Evolutionary conservation across 1,139 yeast species (phyloP).

Genomic region (Sugiyamaella japonica): DNA sequence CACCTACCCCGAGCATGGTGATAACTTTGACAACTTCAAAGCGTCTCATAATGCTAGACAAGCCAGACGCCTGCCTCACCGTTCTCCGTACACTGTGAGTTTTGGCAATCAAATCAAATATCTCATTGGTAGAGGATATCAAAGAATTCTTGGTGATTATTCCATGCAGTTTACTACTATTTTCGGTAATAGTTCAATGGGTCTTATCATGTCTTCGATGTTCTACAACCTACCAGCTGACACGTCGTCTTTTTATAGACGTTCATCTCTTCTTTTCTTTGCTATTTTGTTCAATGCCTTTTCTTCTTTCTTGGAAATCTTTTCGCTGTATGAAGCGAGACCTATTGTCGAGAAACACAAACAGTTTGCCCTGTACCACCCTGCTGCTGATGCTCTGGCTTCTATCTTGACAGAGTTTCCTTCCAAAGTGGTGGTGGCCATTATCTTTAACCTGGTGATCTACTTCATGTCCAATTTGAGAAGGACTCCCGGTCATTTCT

Average conservation of each 20-base stretch:
- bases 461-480: slow-evolving; percentile 71
- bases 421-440: slow-evolving; percentile 53
- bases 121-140: slow-evolving; percentile 59
- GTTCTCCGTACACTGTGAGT: slow-evolving; percentile 66
- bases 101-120: slow-evolving; percentile 64
- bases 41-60: slow-evolving; percentile 56
- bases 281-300: slow-evolving; percentile 77
- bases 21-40: slow-evolving; percentile 40
- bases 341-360: slow-evolving; percentile 80
- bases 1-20: slow-evolving; percentile 32
- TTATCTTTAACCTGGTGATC: slow-evolving; percentile 59
- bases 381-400: slow-evolving; percentile 75
- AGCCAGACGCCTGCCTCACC: slow-evolving; percentile 52
- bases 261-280: slow-evolving; percentile 75
- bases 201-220: slow-evolving; percentile 69
- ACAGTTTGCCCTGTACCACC: slow-evolving; percentile 71
- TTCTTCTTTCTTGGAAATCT: slow-evolving; percentile 70
- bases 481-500: slow-evolving; percentile 66
- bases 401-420: slow-evolving; percentile 70
- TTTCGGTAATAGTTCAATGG: slow-evolving; percentile 69
- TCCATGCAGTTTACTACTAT: slow-evolving; percentile 61
- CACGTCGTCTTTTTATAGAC: slow-evolving; percentile 59
- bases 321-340: slow-evolving; percentile 69
- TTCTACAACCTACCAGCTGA: slow-evolving; percentile 58
- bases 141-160: slow-evolving; percentile 65